Base-by-base conservation (phyloP, 345 rosid genomes). In the Syzygium aqueum region DNA sequence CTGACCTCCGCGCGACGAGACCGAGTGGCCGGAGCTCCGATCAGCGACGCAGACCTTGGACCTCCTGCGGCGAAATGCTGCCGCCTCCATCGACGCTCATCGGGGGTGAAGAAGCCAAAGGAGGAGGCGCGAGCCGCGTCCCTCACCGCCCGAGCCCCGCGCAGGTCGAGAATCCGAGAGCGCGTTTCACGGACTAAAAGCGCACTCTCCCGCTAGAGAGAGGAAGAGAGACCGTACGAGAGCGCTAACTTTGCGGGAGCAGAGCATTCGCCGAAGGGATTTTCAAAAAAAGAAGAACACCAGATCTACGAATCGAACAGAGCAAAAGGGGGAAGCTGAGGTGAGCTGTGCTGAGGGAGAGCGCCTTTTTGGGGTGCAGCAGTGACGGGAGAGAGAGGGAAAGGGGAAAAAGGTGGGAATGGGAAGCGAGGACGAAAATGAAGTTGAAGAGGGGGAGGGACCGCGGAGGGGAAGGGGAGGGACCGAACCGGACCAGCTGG, bases 81-180 rank as follows among this genome's bases (percentile, higher is more conserved):
- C 84, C 46, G 77, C 85, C 89, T 95, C 93, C 99, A 95, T 95
- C 87, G 86, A 87, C 78, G 86, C 86, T 89, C 93, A 92, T 90
- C 85, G 87, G 85, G 85, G 54, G 85, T 86, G 84, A 84, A 85
- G 57, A 27, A 67, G 87, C 27, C 82, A 43, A 6, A 43, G 6
- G 46, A 43, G 46, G 23, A 19, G 49, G 11, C 82, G 14, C 49
- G 82, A 73, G 43, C 77, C 14, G 46, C n/a, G 2, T 10, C n/a
- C 63, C 63, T 56, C 11, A 56, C 13, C 63, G 11, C 80, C 19
- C 15, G 49, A 21, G 82, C 49, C 49, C 40, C 82, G 82, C 11
- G 82, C 82, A 73, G 82, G 27, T 73, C 82, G 49, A 73, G 82
- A 73, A 73, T 73, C 82, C 82, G 49, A 73, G 82, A 37, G 27